Evolutionary conservation across 2,329 filamentous ascomycete species (phyloP).

Genomic region (Colletotrichum euphorbiae): DNA sequence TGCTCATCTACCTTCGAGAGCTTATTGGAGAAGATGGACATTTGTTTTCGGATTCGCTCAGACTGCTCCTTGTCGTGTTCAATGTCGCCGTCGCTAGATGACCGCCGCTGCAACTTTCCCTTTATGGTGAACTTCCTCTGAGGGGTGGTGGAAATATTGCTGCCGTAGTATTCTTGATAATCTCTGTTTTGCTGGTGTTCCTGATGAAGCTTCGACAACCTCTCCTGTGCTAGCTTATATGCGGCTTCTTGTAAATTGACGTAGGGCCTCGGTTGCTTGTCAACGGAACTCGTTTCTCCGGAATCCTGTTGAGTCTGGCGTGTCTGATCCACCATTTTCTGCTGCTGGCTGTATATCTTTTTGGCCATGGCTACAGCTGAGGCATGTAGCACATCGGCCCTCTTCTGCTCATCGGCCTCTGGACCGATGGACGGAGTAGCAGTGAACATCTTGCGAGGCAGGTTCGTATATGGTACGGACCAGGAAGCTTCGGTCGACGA

Average conservation of each 20-base stretch:
- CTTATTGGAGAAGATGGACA: slow-evolving; percentile 79
- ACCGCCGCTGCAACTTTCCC: slow-evolving; percentile 69
- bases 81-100: slow-evolving; percentile 74
- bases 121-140: slow-evolving; percentile 62
- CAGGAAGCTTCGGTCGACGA: slow-evolving; percentile 69
- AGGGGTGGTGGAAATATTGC: slow-evolving; percentile 50
- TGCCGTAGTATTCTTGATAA: slow-evolving; percentile 83
- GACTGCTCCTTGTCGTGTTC: slow-evolving; percentile 76
- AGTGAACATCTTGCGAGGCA: slow-evolving; percentile 81
- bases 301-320: slow-evolving; percentile 54
- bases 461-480: slow-evolving; percentile 74
- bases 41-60: slow-evolving; percentile 79
- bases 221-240: slow-evolving; percentile 85
- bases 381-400: slow-evolving; percentile 78
- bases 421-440: slow-evolving; percentile 77
- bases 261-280: slow-evolving; percentile 63
- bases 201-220: slow-evolving; percentile 82
- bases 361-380: slow-evolving; percentile 91
- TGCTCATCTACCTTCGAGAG: slow-evolving; percentile 76
- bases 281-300: slow-evolving; percentile 47
- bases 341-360: slow-evolving; percentile 81
- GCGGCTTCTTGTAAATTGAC: slow-evolving; percentile 85
- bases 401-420: slow-evolving; percentile 80
- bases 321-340: slow-evolving; percentile 67
- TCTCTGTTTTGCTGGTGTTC: slow-evolving; percentile 72